Evolutionary conservation across 208 protist genomes (phyloP), one percentile per base, ranked within the genome.

Genomic region (Hexamita inflata): DNA sequence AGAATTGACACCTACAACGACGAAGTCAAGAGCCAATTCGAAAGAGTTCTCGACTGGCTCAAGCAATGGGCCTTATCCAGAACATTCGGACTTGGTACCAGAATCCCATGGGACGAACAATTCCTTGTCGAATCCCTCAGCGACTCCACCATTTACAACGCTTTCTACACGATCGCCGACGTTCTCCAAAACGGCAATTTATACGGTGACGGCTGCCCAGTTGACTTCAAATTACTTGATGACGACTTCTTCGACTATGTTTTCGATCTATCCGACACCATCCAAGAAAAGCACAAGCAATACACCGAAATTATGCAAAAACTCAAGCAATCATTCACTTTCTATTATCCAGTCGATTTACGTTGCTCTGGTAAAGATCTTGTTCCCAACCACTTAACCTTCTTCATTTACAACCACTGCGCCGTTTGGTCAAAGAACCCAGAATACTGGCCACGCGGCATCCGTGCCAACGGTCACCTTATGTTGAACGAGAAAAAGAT

Each of bases 131-230:
- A 99, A 82, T 98, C 93, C 57, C 88, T 99, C 0, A 97, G 92
- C 66, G 97, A 99, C 85, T 98, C 94, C 28, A 99, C 97, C 35
- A 98, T 99, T 83, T 99, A 99, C 88, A 99, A 98, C 93, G 94
- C 97, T 2, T 99, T 94, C 86, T 99, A 99, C 88, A 98, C 95
- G 24, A 89, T 99, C 76, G 88, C 92, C 41, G 93, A 98, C 73
- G 82, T 95, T 39, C 86, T 98, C n/a, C 93, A 98, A 78, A 88
- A 82, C 30, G 76, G 65, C 26, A 73, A 15, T n/a, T 49, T 70
- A n/a, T 7, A 70, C n/a, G 64, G 32, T 32, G 7, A 2, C 7
- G 2, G 11, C 15, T 30, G 64, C n/a, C 38, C 38, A 40, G 15
- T 70, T 70, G 19, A 7, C 2, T 29, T 45, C 7, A 45, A 70